Evolutionary conservation across 1,284 basidiomycete genomes (phyloP).

Genomic region (Apiotrichum akiyoshidainum): DNA sequence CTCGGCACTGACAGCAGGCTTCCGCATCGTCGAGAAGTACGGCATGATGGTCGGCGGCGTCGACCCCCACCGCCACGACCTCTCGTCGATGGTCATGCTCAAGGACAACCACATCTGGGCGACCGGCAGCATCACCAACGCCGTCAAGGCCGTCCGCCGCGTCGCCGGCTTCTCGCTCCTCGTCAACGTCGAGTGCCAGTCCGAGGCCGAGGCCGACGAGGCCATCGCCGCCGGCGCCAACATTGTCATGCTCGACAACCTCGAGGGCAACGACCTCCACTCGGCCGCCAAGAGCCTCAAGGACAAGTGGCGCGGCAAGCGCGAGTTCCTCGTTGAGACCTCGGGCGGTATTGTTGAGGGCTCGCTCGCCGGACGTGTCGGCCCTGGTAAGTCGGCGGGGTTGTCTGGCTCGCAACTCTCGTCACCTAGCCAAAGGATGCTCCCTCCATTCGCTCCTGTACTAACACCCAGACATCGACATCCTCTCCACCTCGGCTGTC

Average conservation of each 20-base stretch:
- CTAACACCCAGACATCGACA: constrained; percentile 71
- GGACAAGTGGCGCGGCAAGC: constrained; percentile 59
- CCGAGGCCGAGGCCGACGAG: constrained; percentile 86
- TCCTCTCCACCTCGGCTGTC: constrained; percentile 85
- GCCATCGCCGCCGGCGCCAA: constrained; percentile 95
- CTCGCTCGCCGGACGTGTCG: constrained; percentile 54
- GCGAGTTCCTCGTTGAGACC: constrained; percentile 80
- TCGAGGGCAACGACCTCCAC: constrained; percentile 71
- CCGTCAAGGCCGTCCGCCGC: constrained; percentile 75
- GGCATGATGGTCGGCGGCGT: constrained; percentile 98
- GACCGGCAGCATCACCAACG: constrained; percentile 79
- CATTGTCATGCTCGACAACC: constrained; percentile 97
- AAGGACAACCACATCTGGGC: constrained; percentile 99
- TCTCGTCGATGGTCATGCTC: constrained; percentile 99
- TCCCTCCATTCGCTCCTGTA: no score
- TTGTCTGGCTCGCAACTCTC: no score
- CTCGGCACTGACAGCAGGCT: constrained; percentile 56
- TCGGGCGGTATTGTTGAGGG: constrained; percentile 86
- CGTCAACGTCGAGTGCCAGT: constrained; percentile 91
- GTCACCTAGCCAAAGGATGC: no score
- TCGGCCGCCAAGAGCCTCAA: constrained; percentile 67
- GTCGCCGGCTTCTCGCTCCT: constrained; percentile 90
- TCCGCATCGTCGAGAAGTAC: constrained; percentile 96
- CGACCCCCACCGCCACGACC: constrained; percentile 92
- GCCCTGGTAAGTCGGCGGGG: constrained; percentile 30